These are phyloP conservation scores for Geotrichum europaeum DNA, from an alignment of 1,139 yeast genomes.

Conservation along the genomic window DNA sequence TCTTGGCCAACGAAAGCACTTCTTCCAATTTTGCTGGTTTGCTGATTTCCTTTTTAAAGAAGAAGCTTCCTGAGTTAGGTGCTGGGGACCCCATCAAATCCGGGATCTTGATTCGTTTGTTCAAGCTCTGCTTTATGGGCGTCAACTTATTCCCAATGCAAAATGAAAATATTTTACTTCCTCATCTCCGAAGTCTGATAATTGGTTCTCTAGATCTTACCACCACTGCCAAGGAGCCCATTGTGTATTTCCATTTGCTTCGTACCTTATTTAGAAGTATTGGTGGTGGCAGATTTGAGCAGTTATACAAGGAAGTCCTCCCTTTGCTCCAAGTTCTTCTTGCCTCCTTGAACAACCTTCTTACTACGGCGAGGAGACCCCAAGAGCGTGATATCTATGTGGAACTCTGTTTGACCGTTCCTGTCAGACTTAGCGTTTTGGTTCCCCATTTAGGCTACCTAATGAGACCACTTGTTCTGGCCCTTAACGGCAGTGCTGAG, in stretches of 20 bases:
- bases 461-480: slow-evolving; percentile 86
- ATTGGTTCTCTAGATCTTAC: slow-evolving; percentile 73
- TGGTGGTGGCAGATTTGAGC: slow-evolving; percentile 93
- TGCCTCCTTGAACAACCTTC: slow-evolving; percentile 77
- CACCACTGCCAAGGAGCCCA: slow-evolving; percentile 86
- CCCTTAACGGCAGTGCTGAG: slow-evolving; percentile 86
- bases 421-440: slow-evolving; percentile 84
- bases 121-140: slow-evolving; percentile 92
- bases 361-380: slow-evolving; percentile 76
- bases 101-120: slow-evolving; percentile 73
- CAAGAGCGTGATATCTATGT: slow-evolving; percentile 92
- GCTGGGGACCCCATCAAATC: slow-evolving; percentile 73
- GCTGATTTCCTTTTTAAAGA: slow-evolving; percentile 65
- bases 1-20: slow-evolving; percentile 87
- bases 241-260: slow-evolving; percentile 80
- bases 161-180: slow-evolving; percentile 80
- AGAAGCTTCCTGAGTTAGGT: slow-evolving; percentile 73
- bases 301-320: slow-evolving; percentile 82
- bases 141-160: slow-evolving; percentile 84
- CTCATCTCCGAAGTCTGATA: slow-evolving; percentile 78
- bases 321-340: slow-evolving; percentile 83
- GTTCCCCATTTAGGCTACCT: slow-evolving; percentile 87
- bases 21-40: slow-evolving; percentile 92
- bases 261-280: slow-evolving; percentile 88
- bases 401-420: slow-evolving; percentile 90